These are phyloP conservation scores for Diaporthe australafricana DNA, from an alignment of 2,329 filamentous ascomycete genomes.

Conservation along the genomic window DNA sequence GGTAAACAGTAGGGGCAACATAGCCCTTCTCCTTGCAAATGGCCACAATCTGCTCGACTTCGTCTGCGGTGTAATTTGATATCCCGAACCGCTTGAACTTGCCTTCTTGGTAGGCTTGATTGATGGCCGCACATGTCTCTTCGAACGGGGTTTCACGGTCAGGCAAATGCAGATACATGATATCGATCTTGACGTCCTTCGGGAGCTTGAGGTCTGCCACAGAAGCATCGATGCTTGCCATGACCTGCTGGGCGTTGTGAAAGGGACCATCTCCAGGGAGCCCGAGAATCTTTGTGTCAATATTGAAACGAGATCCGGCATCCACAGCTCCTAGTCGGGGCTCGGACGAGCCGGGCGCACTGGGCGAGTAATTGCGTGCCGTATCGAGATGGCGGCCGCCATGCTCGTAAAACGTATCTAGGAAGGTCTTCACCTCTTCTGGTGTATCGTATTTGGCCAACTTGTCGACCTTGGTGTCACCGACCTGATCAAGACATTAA, in stretches of 20 bases:
- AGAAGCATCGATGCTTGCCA: slow-evolving; percentile 46
- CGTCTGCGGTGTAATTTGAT: slow-evolving; percentile 78
- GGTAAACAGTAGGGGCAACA: slow-evolving; percentile 76
- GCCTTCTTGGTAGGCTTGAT: slow-evolving; percentile 74
- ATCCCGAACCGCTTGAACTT: slow-evolving; percentile 77
- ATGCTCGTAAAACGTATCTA: slow-evolving; percentile 42
- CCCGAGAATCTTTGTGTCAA: slow-evolving; percentile 51
- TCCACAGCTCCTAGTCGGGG: slow-evolving; percentile 44
- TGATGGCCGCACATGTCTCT: slow-evolving; percentile 73
- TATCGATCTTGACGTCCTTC: background rate
- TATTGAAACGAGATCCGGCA: slow-evolving; percentile 45
- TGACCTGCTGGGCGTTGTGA: slow-evolving; percentile 46
- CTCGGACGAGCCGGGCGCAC: slow-evolving; percentile 45
- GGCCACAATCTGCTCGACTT: slow-evolving; percentile 77
- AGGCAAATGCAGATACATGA: slow-evolving; percentile 24
- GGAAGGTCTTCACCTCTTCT: slow-evolving; percentile 42
- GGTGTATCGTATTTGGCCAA: slow-evolving; percentile 37
- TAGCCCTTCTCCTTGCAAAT: slow-evolving; percentile 73
- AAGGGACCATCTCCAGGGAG: slow-evolving; percentile 40
- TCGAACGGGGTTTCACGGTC: slow-evolving; percentile 69
- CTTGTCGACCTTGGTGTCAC: slow-evolving; percentile 29
- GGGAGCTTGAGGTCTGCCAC: slow-evolving; percentile 44
- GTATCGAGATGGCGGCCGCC: slow-evolving; percentile 49
- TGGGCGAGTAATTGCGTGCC: slow-evolving; percentile 46
- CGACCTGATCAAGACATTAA: slow-evolving; percentile 29